phyloP scores from a whole-genome alignment of 2,329 filamentous ascomycete species.

The Fusarium musae region DNA sequence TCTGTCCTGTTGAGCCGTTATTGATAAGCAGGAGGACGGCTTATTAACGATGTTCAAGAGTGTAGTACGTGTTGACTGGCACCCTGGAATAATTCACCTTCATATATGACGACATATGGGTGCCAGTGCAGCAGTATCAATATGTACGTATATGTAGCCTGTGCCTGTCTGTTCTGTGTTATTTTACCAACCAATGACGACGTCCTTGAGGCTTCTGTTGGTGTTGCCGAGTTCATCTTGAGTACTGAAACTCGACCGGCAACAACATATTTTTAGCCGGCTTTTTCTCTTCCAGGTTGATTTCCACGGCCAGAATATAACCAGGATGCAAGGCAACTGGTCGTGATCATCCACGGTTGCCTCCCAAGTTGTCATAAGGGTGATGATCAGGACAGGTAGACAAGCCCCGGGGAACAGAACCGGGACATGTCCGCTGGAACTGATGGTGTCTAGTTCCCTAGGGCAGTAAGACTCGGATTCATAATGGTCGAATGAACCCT shows the following conservation, averaged over 20 bases:
- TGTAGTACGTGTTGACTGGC: background rate
- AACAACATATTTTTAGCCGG: background rate
- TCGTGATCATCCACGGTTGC: background rate
- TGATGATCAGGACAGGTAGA: slow-evolving; percentile 11
- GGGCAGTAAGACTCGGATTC: background rate
- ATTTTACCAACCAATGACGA: background rate
- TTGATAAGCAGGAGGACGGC: slow-evolving; percentile 4
- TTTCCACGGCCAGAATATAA: background rate
- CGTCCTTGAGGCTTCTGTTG: background rate
- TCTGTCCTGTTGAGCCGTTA: slow-evolving; percentile 11
- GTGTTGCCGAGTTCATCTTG: background rate
- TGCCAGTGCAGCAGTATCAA: background rate
- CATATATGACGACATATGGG: background rate
- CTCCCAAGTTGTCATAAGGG: background rate
- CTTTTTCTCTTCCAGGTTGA: background rate
- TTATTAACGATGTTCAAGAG: background rate
- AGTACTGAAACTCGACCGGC: background rate
- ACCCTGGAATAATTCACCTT: background rate
- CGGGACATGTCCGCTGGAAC: background rate
- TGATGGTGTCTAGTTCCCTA: background rate
- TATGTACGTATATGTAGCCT: background rate
- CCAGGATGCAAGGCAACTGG: background rate
- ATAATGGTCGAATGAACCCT: background rate
- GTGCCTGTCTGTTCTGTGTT: background rate
- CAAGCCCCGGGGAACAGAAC: slow-evolving; percentile 13